phyloP scores from a whole-genome alignment of 2,329 filamentous ascomycete species.

The Aspergillus sp. region DNA sequence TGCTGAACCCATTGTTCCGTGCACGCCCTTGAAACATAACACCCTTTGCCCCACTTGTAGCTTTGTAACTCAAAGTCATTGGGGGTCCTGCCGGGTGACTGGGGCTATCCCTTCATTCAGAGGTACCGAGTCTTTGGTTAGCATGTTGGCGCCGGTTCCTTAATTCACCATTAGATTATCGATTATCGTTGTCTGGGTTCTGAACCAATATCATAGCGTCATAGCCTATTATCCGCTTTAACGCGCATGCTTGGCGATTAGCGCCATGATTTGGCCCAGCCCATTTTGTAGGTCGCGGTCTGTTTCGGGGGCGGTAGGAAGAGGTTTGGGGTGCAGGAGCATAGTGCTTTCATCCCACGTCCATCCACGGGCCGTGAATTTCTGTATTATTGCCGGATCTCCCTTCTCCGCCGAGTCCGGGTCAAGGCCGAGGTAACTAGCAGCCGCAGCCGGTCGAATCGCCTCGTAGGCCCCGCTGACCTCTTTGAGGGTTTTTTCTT shows the following conservation, averaged over 20 bases:
- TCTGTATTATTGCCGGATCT: slow-evolving; percentile 29
- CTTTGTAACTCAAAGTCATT: background rate
- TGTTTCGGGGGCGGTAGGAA: slow-evolving; percentile 16
- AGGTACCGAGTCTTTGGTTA: background rate
- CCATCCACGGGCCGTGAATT: slow-evolving; percentile 39
- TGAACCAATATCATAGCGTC: background rate
- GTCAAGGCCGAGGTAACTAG: slow-evolving; percentile 38
- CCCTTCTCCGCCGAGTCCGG: slow-evolving; percentile 24
- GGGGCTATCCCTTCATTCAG: background rate
- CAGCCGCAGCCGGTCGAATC: slow-evolving; percentile 37
- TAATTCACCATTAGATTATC: background rate
- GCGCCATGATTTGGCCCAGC: slow-evolving; percentile 33
- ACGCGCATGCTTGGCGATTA: slow-evolving; percentile 30
- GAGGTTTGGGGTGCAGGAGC: slow-evolving; percentile 35
- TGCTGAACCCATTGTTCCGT: slow-evolving; percentile 13
- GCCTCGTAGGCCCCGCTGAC: slow-evolving; percentile 41
- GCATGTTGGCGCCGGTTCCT: background rate
- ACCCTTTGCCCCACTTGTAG: background rate
- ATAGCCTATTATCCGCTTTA: slow-evolving; percentile 12
- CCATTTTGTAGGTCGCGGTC: slow-evolving; percentile 22
- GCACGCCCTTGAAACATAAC: slow-evolving; percentile 10
- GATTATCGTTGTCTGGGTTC: background rate
- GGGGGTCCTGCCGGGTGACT: background rate
- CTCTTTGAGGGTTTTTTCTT: slow-evolving; percentile 38
- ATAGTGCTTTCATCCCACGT: slow-evolving; percentile 36